Conservation (phyloP, 805 yeast genomes). For the Yarrowia alimentaria region DNA sequence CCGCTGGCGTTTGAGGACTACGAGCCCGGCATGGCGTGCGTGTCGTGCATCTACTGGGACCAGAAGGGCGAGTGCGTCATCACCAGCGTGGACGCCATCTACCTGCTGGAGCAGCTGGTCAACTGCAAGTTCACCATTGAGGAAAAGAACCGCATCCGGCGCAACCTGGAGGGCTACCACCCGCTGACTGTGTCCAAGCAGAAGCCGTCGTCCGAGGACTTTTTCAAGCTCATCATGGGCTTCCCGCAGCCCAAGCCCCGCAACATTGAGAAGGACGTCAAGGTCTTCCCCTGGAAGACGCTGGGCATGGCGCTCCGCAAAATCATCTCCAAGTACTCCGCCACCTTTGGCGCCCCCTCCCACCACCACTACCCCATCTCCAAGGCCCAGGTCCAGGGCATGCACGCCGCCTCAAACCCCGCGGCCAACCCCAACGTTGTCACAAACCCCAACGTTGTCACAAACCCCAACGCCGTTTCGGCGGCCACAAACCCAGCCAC, state of each 20-base stretch:
- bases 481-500: background rate
- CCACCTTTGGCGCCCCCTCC: constrained; percentile 29
- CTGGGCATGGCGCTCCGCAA: constrained; percentile 54
- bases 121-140: constrained; percentile 57
- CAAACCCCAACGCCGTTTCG: too few species aligned
- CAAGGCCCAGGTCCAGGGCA: constrained; percentile 20
- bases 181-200: constrained; percentile 59
- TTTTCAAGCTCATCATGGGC: constrained; percentile 54
- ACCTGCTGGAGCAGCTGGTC: constrained; percentile 56
- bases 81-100: constrained; percentile 64
- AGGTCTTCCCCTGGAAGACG: constrained; percentile 60
- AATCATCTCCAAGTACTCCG: constrained; percentile 57
- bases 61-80: constrained; percentile 51
- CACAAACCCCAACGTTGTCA: too few species aligned
- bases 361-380: constrained; percentile 14
- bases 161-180: constrained; percentile 62
- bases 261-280: constrained; percentile 67
- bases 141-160: constrained; percentile 66
- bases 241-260: constrained; percentile 65
- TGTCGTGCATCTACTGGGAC: constrained; percentile 61
- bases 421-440: too few species aligned
- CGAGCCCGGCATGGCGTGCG: constrained; percentile 45
- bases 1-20: constrained; percentile 44
- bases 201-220: constrained; percentile 41
- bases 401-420: too few species aligned